Base-by-base conservation (phyloP, 345 rosid genomes). In the Brassica incana region DNA sequence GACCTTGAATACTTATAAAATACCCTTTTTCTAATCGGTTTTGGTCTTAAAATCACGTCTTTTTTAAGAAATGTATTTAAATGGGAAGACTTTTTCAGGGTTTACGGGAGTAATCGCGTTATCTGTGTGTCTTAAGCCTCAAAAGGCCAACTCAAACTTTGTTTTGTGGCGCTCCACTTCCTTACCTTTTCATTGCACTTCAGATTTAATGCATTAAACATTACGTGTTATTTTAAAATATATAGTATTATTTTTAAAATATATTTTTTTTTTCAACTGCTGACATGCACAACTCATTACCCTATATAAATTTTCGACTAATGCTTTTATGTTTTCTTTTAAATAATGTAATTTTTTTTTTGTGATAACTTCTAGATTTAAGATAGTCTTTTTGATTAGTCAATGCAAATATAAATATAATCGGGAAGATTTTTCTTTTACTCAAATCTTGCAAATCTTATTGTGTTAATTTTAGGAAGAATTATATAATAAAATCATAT, bases 101-200 rank as follows among this genome's bases (percentile, higher is more conserved):
- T 35, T 16, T 78, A 72, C 8, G 65, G 50, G 50, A 66, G 14
- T 59, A 59, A 66, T 30, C 30, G 62, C 29, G 62, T 30, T 64
- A 64, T 77, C 3, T 23, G 60, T 9, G 71, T 50, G 58, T 52
- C 58, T 52, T 52, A n/a, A 29, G 32, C 2, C 15, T 52, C 58
- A 52, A 52, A 52, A 52, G 58, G 58, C 20, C 58, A 52, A 52
- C 18, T 52, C 58, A 52, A 52, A 52, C 15, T 48, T 48, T 12
- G 6, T 48, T 48, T 48, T 48, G 58, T 67, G 78, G 78, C 78
- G 78, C 78, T 79, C 78, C 82, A 79, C 70, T 79, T 79, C 56
- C 59, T 11, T 59, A 11, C 38, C 62, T 78, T 77, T 78, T 59
- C 54, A 66, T 43, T 14, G 23, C 40, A 6, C 6, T 63, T 50